These are phyloP conservation scores for Auxenochlorella pyrenoidosa DNA, from an alignment of 139 green algal genomes.

Conservation along the genomic window DNA sequence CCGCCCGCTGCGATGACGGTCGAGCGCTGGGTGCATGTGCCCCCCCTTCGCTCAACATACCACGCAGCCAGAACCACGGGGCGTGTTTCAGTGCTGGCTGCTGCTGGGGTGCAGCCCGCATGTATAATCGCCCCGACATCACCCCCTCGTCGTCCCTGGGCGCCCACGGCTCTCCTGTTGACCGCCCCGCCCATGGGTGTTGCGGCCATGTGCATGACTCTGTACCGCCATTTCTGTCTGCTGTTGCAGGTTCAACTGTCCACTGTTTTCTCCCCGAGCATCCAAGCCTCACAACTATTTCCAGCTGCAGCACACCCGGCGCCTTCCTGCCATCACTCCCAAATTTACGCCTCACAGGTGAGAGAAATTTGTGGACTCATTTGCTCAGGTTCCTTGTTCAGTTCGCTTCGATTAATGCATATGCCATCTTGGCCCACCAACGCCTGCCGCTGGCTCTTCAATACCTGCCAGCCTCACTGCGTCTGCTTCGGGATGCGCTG, in stretches of 20 bases:
- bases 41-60: constrained; percentile 53
- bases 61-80: constrained; percentile 48
- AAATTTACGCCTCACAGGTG: neutral
- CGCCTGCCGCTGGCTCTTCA: too few relatives aligned
- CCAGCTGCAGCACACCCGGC: neutral
- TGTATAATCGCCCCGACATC: constrained; percentile 48
- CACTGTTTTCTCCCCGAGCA: neutral
- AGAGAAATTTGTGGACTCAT: neutral
- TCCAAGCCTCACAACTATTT: neutral
- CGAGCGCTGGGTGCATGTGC: constrained; percentile 42
- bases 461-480: too few relatives aligned
- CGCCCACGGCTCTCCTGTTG: neutral
- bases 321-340: neutral
- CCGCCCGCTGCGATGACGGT: constrained; percentile 52
- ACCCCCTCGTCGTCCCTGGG: neutral
- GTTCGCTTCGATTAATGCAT: too few relatives aligned
- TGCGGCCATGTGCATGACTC: neutral
- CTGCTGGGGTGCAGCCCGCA: constrained; percentile 36
- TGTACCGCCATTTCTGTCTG: too few relatives aligned
- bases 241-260: too few relatives aligned
- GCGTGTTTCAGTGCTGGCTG: constrained; percentile 48
- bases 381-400: too few relatives aligned
- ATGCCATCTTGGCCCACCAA: neutral
- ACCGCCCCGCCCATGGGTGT: too few relatives aligned
- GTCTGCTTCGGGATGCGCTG: too few relatives aligned